phyloP scores from a whole-genome alignment of 345 rosid genomes.

The Lepidium sativum region DNA sequence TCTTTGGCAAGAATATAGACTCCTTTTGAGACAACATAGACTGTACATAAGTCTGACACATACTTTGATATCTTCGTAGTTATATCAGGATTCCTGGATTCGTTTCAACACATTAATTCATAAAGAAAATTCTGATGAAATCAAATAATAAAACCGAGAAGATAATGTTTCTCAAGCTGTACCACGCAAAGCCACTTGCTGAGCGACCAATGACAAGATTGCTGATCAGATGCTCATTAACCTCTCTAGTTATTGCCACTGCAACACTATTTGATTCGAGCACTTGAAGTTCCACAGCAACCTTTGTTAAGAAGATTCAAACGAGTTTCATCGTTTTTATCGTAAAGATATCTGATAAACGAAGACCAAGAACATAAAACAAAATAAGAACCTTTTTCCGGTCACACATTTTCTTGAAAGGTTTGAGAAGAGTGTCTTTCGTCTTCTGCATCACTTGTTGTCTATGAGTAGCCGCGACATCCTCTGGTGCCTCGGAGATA shows the following conservation, averaged over 20 bases:
- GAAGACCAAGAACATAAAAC: background rate
- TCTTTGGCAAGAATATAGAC: constrained; percentile 57
- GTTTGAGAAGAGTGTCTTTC: constrained; percentile 41
- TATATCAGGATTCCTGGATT: constrained; percentile 28
- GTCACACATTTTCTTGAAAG: constrained; percentile 53
- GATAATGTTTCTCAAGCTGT: background rate
- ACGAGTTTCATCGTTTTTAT: background rate
- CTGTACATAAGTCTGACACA: constrained; percentile 57
- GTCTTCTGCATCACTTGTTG: constrained; percentile 48
- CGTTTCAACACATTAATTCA: background rate
- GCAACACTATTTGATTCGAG: constrained; percentile 66
- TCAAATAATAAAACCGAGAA: background rate
- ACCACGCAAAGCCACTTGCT: constrained; percentile 38
- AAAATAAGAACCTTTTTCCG: constrained; percentile 36
- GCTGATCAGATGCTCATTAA: constrained; percentile 33
- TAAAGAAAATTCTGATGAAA: background rate
- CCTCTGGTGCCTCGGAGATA: constrained; percentile 63
- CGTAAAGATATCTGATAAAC: background rate
- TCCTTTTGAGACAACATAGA: constrained; percentile 70
- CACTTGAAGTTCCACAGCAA: constrained; percentile 41
- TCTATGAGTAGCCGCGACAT: constrained; percentile 61
- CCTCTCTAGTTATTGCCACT: constrained; percentile 52
- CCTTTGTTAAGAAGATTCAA: constrained; percentile 36
- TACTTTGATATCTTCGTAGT: constrained; percentile 47
- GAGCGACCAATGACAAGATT: constrained; percentile 81